These are phyloP conservation scores for Cordyceps pruinosa DNA, from an alignment of 2,329 filamentous ascomycete genomes.

Conservation along the genomic window DNA sequence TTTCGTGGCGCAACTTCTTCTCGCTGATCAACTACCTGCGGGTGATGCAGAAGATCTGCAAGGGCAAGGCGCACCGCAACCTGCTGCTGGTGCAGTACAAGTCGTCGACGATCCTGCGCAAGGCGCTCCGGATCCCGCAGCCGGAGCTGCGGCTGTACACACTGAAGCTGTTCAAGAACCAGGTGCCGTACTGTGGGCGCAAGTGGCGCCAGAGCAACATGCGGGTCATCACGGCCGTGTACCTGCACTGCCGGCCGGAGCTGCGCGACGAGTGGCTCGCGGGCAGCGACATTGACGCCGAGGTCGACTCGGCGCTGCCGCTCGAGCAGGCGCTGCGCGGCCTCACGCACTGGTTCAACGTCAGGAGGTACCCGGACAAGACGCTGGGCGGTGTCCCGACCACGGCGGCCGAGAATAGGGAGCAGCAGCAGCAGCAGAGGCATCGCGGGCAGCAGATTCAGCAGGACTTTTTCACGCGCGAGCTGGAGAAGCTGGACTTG, in stretches of 20 bases:
- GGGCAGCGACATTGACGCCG: constrained; percentile 83
- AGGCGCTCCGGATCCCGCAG: constrained; percentile 85
- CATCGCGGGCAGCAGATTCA: constrained; percentile 25
- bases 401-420: constrained; percentile 51
- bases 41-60: constrained; percentile 95
- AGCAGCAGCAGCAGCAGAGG: not conserved
- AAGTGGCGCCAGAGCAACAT: constrained; percentile 99
- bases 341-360: constrained; percentile 90
- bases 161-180: constrained; percentile 95
- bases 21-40: constrained; percentile 91
- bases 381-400: constrained; percentile 56
- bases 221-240: constrained; percentile 96
- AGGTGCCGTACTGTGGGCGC: constrained; percentile 94
- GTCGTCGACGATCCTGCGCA: constrained; percentile 83
- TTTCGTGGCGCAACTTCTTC: constrained; percentile 92
- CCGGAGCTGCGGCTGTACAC: constrained; percentile 85
- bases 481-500: constrained; percentile 65
- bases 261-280: constrained; percentile 92
- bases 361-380: constrained; percentile 71
- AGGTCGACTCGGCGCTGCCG: constrained; percentile 87
- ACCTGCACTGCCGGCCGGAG: constrained; percentile 87
- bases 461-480: constrained; percentile 71
- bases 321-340: constrained; percentile 85
- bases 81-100: constrained; percentile 94
- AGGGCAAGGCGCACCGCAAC: constrained; percentile 90